Percentiles rank a stretch among this genome's conserved stretches.
phyloP scores from a whole-genome alignment of 441 rosid genomes.

The Populus hybrid region DNA sequence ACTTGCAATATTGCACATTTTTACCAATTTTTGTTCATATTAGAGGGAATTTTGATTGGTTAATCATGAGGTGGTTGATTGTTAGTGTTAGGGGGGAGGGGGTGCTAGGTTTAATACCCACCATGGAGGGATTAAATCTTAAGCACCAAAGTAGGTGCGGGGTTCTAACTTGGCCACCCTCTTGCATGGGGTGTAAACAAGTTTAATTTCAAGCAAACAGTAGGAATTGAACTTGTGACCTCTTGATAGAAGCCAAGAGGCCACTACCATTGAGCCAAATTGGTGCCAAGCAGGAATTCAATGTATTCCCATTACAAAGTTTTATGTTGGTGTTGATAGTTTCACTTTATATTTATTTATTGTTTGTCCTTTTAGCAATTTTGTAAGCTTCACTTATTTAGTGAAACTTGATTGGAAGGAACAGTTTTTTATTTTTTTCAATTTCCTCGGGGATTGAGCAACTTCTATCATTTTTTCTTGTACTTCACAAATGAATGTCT shows the following conservation, averaged over 20 bases:
- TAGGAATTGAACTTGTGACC: background rate
- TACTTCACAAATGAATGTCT: background rate
- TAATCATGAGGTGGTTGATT: background rate
- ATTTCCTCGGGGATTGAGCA: background rate
- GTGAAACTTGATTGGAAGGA: background rate
- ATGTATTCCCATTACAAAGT: background rate
- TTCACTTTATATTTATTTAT: background rate
- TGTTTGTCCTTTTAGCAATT: background rate
- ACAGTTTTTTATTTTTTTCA: too few species aligned
- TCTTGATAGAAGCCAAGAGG: background rate
- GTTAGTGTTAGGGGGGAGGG: background rate
- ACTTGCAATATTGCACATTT: background rate
- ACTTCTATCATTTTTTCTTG: background rate
- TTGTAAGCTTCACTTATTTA: background rate
- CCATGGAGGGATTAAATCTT: background rate
- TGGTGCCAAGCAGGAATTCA: background rate
- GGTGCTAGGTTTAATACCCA: background rate
- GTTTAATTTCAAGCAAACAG: background rate
- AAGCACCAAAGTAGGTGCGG: background rate
- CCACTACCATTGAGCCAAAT: background rate
- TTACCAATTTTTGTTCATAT: background rate
- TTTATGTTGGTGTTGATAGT: background rate
- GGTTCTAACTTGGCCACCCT: background rate
- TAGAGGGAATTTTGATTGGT: background rate
- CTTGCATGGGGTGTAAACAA: background rate